phyloP scores from a whole-genome alignment of 768 basidiomycete genomes.

The Amanita molliuscula region DNA sequence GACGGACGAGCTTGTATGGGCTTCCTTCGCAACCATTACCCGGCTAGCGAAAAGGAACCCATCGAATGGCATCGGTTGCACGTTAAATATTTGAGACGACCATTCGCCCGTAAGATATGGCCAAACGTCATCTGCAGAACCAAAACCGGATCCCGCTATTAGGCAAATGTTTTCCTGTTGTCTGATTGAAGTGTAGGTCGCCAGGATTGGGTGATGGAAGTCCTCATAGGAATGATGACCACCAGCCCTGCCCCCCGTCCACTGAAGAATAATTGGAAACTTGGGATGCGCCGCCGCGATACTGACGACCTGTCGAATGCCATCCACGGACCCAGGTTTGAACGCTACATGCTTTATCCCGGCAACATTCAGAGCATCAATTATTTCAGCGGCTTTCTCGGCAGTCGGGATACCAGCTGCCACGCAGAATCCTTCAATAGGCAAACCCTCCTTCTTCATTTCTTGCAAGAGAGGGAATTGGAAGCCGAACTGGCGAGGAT shows the following conservation, averaged over 20 bases:
- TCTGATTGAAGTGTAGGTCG: conserved; percentile 86
- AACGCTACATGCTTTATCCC: conserved; percentile 96
- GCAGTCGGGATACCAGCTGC: conserved; percentile 95
- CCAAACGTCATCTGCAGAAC: conserved; percentile 91
- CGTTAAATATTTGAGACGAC: conserved; percentile 70
- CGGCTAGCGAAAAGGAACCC: conserved; percentile 94
- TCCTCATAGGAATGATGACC: conserved; percentile 99
- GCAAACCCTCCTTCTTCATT: conserved; percentile 90
- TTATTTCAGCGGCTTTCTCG: conserved; percentile 97
- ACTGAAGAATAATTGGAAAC: conserved; percentile 96
- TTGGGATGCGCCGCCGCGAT: conserved; percentile 91
- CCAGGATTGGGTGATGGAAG: conserved; percentile 91
- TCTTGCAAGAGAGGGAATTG: conserved; percentile 98
- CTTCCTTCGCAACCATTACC: conserved; percentile 98
- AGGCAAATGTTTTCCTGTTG: conserved; percentile 82
- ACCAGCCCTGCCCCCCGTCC: conserved; percentile 98
- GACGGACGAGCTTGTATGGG: conserved; percentile 88
- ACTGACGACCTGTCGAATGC: conserved; percentile 93
- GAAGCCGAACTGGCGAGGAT: conserved; percentile 94
- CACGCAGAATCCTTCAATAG: conserved; percentile 98
- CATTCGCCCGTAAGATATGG: conserved; percentile 96
- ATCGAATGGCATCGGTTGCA: conserved; percentile 97
- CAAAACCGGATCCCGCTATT: conserved; percentile 93
- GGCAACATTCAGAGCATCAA: conserved; percentile 64
- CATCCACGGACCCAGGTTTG: conserved; percentile 98